phyloP scores from a whole-genome alignment of 1,284 basidiomycete genomes.

The Butyriboletus appendiculatus region DNA sequence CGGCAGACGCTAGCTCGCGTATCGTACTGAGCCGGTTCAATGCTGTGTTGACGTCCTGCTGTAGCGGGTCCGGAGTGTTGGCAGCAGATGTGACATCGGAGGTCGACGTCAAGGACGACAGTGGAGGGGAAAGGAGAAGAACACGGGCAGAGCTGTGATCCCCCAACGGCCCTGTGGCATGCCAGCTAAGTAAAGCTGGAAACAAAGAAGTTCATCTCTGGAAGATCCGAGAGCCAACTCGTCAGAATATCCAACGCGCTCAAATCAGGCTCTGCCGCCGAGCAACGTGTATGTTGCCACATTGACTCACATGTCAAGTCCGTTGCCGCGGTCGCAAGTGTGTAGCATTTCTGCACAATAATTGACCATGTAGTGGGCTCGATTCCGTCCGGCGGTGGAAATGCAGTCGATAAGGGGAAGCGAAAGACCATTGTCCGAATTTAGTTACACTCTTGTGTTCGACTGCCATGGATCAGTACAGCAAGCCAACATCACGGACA shows the following conservation, averaged over 20 bases:
- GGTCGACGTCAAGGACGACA: not conserved
- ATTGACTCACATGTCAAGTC: not conserved
- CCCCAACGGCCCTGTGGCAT: not conserved
- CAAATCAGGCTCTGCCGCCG: slow-evolving; percentile 11
- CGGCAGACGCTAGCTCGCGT: not conserved
- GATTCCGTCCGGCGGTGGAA: slow-evolving; percentile 1
- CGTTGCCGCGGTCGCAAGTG: not conserved
- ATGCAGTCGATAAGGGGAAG: too few species aligned
- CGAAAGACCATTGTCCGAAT: too few species aligned
- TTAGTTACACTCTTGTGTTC: too few species aligned
- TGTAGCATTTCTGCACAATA: not conserved
- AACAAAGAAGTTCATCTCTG: not conserved
- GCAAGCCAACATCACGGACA: slow-evolving; percentile 9
- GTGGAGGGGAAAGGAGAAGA: too few species aligned
- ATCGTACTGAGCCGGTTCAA: not conserved
- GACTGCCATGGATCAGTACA: too few species aligned
- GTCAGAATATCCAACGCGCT: not conserved
- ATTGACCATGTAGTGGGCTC: not conserved
- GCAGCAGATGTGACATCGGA: not conserved
- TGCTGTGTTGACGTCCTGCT: not conserved
- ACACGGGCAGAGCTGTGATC: too few species aligned
- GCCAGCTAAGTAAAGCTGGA: slow-evolving; percentile 1
- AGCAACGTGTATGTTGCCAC: slow-evolving; percentile 19
- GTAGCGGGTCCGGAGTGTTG: not conserved
- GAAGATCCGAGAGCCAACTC: slow-evolving; percentile 17